These are phyloP conservation scores for Backusella macrospora DNA, from an alignment of 192 early-diverging fungal species.

Conservation along the genomic window DNA sequence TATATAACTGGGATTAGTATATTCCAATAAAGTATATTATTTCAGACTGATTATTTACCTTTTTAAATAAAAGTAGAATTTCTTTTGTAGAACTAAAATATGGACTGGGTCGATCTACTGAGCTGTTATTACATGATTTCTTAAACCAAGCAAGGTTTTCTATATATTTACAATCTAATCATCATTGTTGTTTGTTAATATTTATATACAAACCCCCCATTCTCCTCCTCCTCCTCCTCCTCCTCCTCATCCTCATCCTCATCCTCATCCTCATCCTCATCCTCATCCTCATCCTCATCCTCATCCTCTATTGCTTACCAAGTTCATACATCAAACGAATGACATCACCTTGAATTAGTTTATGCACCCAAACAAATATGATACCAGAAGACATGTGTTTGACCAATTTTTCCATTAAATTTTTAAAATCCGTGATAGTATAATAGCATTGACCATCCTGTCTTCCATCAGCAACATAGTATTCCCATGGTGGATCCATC, in stretches of 20 bases:
- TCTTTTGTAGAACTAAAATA: slow-evolving; percentile 58
- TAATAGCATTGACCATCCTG: slow-evolving; percentile 47
- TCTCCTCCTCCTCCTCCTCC: too few species aligned
- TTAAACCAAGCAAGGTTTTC: slow-evolving; percentile 67
- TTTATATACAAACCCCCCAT: neutral
- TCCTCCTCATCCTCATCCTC: too few species aligned
- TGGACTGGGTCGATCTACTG: slow-evolving; percentile 47
- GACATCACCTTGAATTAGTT: slow-evolving; percentile 53
- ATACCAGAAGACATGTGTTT: slow-evolving; percentile 52
- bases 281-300: too few species aligned
- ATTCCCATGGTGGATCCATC: slow-evolving; percentile 64
- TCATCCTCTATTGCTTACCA: slow-evolving; percentile 39
- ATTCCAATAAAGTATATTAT: too few species aligned
- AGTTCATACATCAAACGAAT: slow-evolving; percentile 56
- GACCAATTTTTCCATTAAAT: slow-evolving; percentile 47
- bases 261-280: too few species aligned
- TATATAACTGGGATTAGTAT: neutral
- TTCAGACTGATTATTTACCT: slow-evolving; percentile 24
- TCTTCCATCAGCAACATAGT: slow-evolving; percentile 50
- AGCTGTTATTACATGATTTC: slow-evolving; percentile 49
- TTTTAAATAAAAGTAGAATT: slow-evolving; percentile 62
- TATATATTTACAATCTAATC: slow-evolving; percentile 56
- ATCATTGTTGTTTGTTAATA: neutral
- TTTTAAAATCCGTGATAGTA: slow-evolving; percentile 42
- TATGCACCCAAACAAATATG: slow-evolving; percentile 62